Percentiles rank a stretch among this genome's conserved stretches.
phyloP scores from a whole-genome alignment of 176 grass and related monocot species.

The Oryza meridionalis region DNA sequence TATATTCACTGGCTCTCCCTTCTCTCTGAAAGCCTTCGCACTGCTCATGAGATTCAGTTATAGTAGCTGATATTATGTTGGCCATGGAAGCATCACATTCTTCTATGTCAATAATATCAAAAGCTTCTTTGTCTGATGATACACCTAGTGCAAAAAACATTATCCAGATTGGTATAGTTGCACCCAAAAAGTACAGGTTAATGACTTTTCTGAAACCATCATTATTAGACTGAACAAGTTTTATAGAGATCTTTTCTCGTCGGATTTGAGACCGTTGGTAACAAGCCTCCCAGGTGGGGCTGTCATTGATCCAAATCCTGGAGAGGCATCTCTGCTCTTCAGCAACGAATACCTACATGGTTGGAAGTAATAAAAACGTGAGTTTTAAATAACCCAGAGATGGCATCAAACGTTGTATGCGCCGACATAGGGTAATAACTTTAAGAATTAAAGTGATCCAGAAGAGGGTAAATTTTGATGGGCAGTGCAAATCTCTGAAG shows the following conservation, averaged over 20 bases:
- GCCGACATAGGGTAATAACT: background rate
- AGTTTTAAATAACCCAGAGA: slow-evolving; percentile 2
- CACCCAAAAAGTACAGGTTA: slow-evolving; percentile 59
- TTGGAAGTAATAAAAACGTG: slow-evolving; percentile 19
- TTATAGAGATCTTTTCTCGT: slow-evolving; percentile 49
- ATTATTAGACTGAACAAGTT: slow-evolving; percentile 58
- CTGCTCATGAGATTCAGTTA: slow-evolving; percentile 61
- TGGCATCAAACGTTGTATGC: slow-evolving; percentile 5
- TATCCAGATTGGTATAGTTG: slow-evolving; percentile 70
- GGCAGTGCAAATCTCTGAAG: background rate
- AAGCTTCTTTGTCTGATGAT: slow-evolving; percentile 78
- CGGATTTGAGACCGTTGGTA: slow-evolving; percentile 53
- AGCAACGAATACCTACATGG: slow-evolving; percentile 71
- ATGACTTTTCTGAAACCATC: slow-evolving; percentile 62
- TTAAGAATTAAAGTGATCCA: slow-evolving; percentile 26
- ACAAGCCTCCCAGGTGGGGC: slow-evolving; percentile 35
- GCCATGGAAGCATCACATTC: slow-evolving; percentile 60
- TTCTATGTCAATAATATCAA: slow-evolving; percentile 75
- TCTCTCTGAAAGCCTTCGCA: slow-evolving; percentile 57
- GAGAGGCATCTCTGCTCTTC: slow-evolving; percentile 77
- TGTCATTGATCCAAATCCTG: slow-evolving; percentile 66
- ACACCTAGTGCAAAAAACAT: slow-evolving; percentile 82
- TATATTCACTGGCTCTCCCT: slow-evolving; percentile 59
- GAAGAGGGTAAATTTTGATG: slow-evolving; percentile 4
- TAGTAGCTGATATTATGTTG: slow-evolving; percentile 73